Conservation (phyloP, 345 rosid species). For the Arabidopsis suecica region DNA sequence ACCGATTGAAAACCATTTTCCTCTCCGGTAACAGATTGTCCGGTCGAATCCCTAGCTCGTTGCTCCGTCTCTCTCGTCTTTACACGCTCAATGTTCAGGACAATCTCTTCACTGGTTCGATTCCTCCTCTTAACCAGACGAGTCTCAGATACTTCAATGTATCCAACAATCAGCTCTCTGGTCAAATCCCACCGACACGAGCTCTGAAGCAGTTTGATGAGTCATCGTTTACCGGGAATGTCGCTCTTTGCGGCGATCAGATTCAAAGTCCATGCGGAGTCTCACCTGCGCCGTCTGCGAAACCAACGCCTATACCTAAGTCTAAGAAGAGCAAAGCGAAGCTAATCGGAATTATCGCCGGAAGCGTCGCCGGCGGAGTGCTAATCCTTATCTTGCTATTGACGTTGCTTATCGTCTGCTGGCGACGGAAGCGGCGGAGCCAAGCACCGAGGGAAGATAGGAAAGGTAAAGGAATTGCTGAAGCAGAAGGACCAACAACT, state of each 20-base stretch:
- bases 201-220: constrained; percentile 71
- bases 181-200: constrained; percentile 69
- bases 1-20: constrained; percentile 73
- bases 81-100: constrained; percentile 67
- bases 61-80: constrained; percentile 62
- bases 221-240: constrained; percentile 65
- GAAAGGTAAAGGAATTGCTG: constrained; percentile 39
- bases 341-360: constrained; percentile 58
- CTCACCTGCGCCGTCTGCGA: constrained; percentile 36
- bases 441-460: constrained; percentile 44
- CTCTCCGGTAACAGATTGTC: constrained; percentile 65
- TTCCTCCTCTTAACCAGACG: constrained; percentile 84
- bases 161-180: constrained; percentile 74
- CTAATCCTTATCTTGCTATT: constrained; percentile 39
- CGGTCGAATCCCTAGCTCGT: constrained; percentile 66
- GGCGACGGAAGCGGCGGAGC: constrained; percentile 35
- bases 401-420: constrained; percentile 37
- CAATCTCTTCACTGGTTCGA: constrained; percentile 61
- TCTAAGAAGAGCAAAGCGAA: constrained; percentile 43
- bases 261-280: constrained; percentile 58
- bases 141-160: constrained; percentile 85
- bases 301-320: constrained; percentile 19
- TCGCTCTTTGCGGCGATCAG: constrained; percentile 76
- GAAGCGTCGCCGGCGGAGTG: constrained; percentile 59
- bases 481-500: constrained; percentile 36